Evolutionary conservation across 1,139 yeast species (phyloP).

Genomic region (Magnusiomyces magnusii): DNA sequence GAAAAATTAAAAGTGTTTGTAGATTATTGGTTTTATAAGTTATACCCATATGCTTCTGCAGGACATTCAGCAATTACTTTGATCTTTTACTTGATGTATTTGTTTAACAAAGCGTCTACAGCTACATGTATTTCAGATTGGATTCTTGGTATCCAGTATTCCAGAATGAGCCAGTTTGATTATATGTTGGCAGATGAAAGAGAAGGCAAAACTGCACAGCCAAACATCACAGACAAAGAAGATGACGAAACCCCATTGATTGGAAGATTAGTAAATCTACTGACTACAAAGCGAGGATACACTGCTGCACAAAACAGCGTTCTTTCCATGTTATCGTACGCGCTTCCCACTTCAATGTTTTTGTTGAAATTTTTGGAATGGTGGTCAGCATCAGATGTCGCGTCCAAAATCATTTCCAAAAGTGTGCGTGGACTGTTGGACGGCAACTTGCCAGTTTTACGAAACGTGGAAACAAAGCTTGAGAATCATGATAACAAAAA

Average conservation of each 20-base stretch:
- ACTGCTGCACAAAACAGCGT: slow-evolving; percentile 35
- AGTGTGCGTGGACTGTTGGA: slow-evolving; percentile 36
- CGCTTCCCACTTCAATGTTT: slow-evolving; percentile 82
- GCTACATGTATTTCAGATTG: slow-evolving; percentile 60
- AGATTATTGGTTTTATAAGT: slow-evolving; percentile 44
- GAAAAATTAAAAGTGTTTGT: slow-evolving; percentile 26
- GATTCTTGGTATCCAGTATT: slow-evolving; percentile 56
- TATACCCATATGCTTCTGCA: slow-evolving; percentile 56
- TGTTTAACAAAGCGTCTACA: slow-evolving; percentile 54
- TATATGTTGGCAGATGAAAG: slow-evolving; percentile 39
- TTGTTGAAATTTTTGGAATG: slow-evolving; percentile 82
- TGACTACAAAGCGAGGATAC: slow-evolving; percentile 21
- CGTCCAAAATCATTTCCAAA: slow-evolving; percentile 50
- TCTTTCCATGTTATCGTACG: slow-evolving; percentile 28
- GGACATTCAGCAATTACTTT: slow-evolving; percentile 45
- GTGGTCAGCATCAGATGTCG: slow-evolving; percentile 84
- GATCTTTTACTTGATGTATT: slow-evolving; percentile 53
- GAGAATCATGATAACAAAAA: not conserved
- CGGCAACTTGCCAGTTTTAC: slow-evolving; percentile 44
- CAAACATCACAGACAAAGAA: not conserved
- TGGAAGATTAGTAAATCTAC: slow-evolving; percentile 17
- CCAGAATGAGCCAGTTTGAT: slow-evolving; percentile 61
- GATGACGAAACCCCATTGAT: slow-evolving; percentile 14
- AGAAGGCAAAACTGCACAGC: not conserved
- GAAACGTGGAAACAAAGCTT: not conserved